Percentiles rank a stretch among this genome's conserved stretches.
Conservation (phyloP, 2,329 filamentous ascomycete genomes). For the Geosmithia putterillii region DNA sequence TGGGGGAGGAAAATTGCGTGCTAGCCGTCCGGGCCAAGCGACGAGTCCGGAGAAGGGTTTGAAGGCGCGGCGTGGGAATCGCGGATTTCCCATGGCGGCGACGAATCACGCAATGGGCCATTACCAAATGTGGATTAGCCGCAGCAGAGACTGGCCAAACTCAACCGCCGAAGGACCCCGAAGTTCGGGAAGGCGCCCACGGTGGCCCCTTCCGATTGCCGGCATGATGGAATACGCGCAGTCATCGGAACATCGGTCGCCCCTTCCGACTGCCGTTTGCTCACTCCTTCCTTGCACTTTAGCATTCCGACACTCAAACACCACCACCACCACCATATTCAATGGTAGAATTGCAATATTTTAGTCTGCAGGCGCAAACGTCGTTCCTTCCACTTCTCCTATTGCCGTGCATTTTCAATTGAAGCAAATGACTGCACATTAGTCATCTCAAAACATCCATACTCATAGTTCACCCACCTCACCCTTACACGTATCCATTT, state of each 20-base stretch:
- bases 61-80: background rate
- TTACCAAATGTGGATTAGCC: slow-evolving; percentile 16
- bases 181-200: slow-evolving; percentile 8
- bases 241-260: slow-evolving; percentile 1
- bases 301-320: background rate
- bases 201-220: slow-evolving; percentile 9
- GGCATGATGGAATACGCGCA: slow-evolving; percentile 2
- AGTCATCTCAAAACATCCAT: too few species aligned
- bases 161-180: slow-evolving; percentile 6
- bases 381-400: too few species aligned
- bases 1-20: slow-evolving; percentile 1
- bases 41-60: background rate
- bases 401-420: too few species aligned
- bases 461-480: too few species aligned
- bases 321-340: background rate
- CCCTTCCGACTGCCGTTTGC: slow-evolving; percentile 1
- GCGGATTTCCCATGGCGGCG: background rate
- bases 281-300: too few species aligned
- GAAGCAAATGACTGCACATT: too few species aligned
- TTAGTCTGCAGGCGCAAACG: too few species aligned
- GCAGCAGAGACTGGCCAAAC: background rate
- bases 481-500: too few species aligned
- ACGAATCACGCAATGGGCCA: slow-evolving; percentile 27
- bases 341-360: background rate
- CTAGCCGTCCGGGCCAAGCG: background rate